A percentile compares a stretch with the other conserved stretches of the same genome.
Conservation (phyloP, 2,329 filamentous ascomycete genomes). For the Aciculosporium take region DNA sequence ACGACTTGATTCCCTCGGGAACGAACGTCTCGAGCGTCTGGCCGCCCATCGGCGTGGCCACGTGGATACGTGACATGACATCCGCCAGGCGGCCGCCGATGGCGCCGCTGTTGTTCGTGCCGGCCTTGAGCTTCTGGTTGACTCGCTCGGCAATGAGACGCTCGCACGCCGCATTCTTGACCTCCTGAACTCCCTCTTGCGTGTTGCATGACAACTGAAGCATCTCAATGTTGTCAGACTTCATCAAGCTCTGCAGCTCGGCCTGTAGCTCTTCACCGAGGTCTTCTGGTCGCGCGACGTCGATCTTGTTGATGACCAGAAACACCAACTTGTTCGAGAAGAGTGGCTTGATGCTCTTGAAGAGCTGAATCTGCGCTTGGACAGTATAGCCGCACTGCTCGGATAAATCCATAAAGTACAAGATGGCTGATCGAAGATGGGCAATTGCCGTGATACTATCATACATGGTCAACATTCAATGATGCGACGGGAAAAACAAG, state of each 20-base stretch:
- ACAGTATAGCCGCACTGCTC: slow-evolving; percentile 96
- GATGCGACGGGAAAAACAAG: background rate
- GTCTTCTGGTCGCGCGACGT: slow-evolving; percentile 77
- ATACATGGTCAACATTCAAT: background rate
- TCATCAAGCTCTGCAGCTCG: slow-evolving; percentile 65
- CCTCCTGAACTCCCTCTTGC: slow-evolving; percentile 80
- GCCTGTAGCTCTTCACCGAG: slow-evolving; percentile 65
- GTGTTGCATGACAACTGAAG: slow-evolving; percentile 91
- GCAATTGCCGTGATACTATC: slow-evolving; percentile 86
- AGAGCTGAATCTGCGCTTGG: slow-evolving; percentile 81
- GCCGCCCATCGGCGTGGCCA: slow-evolving; percentile 82
- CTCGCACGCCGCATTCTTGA: slow-evolving; percentile 92
- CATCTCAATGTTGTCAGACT: slow-evolving; percentile 80
- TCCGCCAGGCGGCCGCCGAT: slow-evolving; percentile 75
- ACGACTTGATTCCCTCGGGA: slow-evolving; percentile 65
- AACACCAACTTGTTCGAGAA: slow-evolving; percentile 97
- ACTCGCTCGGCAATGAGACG: slow-evolving; percentile 85
- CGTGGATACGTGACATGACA: slow-evolving; percentile 87
- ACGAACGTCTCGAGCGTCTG: slow-evolving; percentile 70
- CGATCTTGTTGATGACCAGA: slow-evolving; percentile 96
- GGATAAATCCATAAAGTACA: slow-evolving; percentile 97
- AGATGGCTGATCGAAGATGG: slow-evolving; percentile 82
- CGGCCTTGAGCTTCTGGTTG: slow-evolving; percentile 89
- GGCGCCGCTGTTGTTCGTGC: slow-evolving; percentile 60
- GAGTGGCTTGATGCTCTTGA: slow-evolving; percentile 90